phyloP scores from a whole-genome alignment of 192 early-diverging fungal species.

The Umbelopsis sp. region DNA sequence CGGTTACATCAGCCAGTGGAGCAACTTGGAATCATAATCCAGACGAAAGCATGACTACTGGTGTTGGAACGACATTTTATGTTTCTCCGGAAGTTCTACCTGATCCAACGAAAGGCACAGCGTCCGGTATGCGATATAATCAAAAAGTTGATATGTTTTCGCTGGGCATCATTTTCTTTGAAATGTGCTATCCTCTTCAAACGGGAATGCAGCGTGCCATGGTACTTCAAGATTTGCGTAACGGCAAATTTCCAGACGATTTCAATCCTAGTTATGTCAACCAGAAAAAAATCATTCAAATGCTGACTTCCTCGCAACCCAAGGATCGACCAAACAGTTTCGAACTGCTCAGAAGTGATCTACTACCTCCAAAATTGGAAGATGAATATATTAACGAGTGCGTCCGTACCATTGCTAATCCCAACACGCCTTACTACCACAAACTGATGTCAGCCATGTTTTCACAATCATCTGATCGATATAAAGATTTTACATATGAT shows the following conservation, averaged over 20 bases:
- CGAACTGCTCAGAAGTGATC: conserved; percentile 79
- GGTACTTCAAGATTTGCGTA: conserved; percentile 70
- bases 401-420: conserved; percentile 87
- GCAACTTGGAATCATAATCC: conserved; percentile 6
- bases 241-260: conserved; percentile 74
- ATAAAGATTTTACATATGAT: conserved; percentile 92
- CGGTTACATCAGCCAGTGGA: neutral
- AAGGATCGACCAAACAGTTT: conserved; percentile 77
- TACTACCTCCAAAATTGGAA: conserved; percentile 82
- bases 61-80: conserved; percentile 92
- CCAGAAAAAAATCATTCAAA: conserved; percentile 72
- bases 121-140: conserved; percentile 62
- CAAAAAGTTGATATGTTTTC: conserved; percentile 85
- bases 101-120: conserved; percentile 41
- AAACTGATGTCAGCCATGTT: conserved; percentile 83
- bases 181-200: conserved; percentile 71
- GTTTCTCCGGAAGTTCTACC: conserved; percentile 76
- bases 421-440: conserved; percentile 83
- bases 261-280: conserved; percentile 65
- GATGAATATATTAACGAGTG: conserved; percentile 91
- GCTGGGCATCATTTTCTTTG: conserved; percentile 79
- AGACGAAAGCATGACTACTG: conserved; percentile 73
- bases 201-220: conserved; percentile 81
- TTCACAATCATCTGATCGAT: conserved; percentile 70
- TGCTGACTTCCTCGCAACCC: conserved; percentile 74